Percentiles rank a stretch among this genome's conserved stretches.
These are phyloP conservation scores for Colletotrichum phormii DNA, from an alignment of 2,329 filamentous ascomycete genomes.

Conservation along the genomic window DNA sequence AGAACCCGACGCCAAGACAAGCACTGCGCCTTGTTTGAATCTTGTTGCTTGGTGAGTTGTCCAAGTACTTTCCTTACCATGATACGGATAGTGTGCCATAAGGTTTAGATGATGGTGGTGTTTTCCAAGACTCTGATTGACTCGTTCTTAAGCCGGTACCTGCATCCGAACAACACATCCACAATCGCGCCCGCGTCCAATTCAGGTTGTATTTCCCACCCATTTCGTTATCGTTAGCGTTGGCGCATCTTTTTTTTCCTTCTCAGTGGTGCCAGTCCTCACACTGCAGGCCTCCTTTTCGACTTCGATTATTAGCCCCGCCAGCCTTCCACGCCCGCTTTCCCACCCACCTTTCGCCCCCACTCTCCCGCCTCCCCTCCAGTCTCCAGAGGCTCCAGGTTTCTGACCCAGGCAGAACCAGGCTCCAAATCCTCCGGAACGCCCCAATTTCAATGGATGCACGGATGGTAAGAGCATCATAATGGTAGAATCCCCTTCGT, in stretches of 20 bases:
- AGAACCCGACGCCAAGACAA: constrained; percentile 8
- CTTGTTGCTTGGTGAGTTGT: background rate
- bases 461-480: background rate
- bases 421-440: background rate
- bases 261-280: too few relatives aligned
- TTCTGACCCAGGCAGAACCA: background rate
- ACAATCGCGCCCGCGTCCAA: constrained; percentile 5
- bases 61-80: background rate
- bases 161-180: constrained; percentile 36
- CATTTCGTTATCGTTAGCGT: background rate
- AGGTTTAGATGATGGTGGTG: background rate
- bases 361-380: too few relatives aligned
- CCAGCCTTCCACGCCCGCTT: too few relatives aligned
- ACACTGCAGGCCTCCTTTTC: too few relatives aligned
- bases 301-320: too few relatives aligned
- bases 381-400: too few relatives aligned
- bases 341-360: too few relatives aligned
- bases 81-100: too few relatives aligned
- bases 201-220: background rate
- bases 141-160: constrained; percentile 27
- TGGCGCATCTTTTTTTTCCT: too few relatives aligned
- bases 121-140: constrained; percentile 1
- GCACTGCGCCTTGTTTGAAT: background rate
- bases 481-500: background rate
- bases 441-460: background rate